Conservation (phyloP, 306 rosid genomes). For the Malus orientalis region DNA sequence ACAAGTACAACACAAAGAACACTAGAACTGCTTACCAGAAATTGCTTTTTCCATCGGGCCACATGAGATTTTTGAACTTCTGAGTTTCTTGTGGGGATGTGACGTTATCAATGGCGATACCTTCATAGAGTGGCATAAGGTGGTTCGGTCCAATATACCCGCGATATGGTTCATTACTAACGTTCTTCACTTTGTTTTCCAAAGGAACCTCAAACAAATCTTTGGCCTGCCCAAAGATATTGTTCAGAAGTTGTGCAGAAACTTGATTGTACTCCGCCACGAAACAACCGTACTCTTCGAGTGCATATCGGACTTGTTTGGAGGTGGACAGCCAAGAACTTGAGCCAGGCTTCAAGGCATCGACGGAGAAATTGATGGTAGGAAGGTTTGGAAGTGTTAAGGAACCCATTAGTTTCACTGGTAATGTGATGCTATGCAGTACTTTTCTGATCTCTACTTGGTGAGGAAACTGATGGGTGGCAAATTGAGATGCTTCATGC, state of each 20-base stretch:
- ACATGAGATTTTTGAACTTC: background rate
- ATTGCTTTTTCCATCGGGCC: background rate
- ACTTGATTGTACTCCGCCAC: background rate
- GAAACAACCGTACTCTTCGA: constrained; percentile 17
- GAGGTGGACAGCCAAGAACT: background rate
- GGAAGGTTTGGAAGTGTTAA: background rate
- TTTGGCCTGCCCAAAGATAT: background rate
- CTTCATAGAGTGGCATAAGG: background rate
- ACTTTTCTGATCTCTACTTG: background rate
- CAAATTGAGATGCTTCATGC: background rate
- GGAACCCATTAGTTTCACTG: background rate
- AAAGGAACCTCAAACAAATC: constrained; percentile 11
- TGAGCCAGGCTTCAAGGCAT: background rate
- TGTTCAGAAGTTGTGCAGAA: background rate
- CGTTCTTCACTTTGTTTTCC: constrained; percentile 4
- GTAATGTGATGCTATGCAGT: background rate
- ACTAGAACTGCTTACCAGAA: background rate
- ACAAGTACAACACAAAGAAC: background rate
- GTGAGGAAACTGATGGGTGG: background rate
- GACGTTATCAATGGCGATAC: background rate
- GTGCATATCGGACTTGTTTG: constrained; percentile 3
- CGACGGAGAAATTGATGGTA: background rate
- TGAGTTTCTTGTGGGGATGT: background rate
- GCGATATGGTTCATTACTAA: background rate
- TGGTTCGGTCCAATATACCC: background rate